Percentiles rank a stretch among this genome's conserved stretches.
Conservation (phyloP, 805 yeast genomes). For the Candida glaebosa region DNA sequence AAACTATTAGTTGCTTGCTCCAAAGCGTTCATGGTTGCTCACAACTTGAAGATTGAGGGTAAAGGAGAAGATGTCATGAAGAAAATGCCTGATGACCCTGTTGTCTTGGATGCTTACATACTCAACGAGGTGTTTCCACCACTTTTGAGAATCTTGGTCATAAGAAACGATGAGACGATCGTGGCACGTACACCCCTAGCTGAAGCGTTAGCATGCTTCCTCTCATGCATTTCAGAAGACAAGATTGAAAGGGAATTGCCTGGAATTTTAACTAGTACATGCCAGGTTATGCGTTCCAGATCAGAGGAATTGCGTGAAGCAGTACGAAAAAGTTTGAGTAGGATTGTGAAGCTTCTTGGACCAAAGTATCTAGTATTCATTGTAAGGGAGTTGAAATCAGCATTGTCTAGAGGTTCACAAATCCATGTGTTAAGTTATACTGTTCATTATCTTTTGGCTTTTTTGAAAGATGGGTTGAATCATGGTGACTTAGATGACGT, state of each 20-base stretch:
- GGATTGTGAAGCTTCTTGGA: conserved; percentile 64
- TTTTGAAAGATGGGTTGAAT: conserved; percentile 41
- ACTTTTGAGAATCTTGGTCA: conserved; percentile 53
- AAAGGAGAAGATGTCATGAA: conserved; percentile 16
- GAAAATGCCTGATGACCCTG: conserved; percentile 23
- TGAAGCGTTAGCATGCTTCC: conserved; percentile 69
- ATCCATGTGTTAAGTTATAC: conserved; percentile 90
- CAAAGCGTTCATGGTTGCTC: conserved; percentile 41
- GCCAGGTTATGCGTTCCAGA: conserved; percentile 82
- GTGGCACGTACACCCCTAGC: conserved; percentile 74
- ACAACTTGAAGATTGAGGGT: conserved; percentile 14
- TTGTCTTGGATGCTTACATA: conserved; percentile 37
- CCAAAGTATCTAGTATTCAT: conserved; percentile 70
- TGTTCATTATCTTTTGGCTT: conserved; percentile 66
- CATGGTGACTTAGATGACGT: conserved; percentile 78
- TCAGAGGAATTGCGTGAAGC: conserved; percentile 87
- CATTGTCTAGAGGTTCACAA: conserved; percentile 86
- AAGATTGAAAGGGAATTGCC: conserved; percentile 63
- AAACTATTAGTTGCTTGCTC: conserved; percentile 57
- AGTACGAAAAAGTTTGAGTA: conserved; percentile 70
- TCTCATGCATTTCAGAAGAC: conserved; percentile 58
- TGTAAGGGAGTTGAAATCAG: conserved; percentile 70
- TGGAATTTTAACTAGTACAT: conserved; percentile 77
- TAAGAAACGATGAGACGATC: conserved; percentile 76
- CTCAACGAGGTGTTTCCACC: conserved; percentile 58